phyloP scores from a whole-genome alignment of 225 moss, liverwort and hornwort species.

The Physcomitrellopsis africana region DNA sequence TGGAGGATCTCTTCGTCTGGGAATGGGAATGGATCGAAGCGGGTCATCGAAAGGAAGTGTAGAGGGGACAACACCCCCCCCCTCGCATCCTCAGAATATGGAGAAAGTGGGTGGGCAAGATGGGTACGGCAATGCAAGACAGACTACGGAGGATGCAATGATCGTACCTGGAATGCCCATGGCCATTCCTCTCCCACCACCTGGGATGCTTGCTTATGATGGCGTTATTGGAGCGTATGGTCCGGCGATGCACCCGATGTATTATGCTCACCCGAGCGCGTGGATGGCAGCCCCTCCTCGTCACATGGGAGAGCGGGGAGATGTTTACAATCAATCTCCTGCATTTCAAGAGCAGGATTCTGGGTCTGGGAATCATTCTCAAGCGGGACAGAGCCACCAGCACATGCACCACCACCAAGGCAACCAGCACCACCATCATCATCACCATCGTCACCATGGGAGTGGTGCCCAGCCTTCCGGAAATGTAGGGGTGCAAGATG shows the following conservation, averaged over 20 bases:
- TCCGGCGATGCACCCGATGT: constrained; percentile 71
- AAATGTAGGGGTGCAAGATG: constrained; percentile 55
- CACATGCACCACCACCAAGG: constrained; percentile 47
- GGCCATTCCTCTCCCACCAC: constrained; percentile 72
- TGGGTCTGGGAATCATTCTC: constrained; percentile 50
- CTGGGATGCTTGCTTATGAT: constrained; percentile 73
- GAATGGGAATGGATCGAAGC: constrained; percentile 54
- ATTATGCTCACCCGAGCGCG: constrained; percentile 68
- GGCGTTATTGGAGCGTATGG: constrained; percentile 63
- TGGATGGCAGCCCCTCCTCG: constrained; percentile 66
- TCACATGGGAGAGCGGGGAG: constrained; percentile 61
- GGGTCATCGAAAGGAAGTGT: constrained; percentile 75
- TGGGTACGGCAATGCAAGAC: constrained; percentile 44
- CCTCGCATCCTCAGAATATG: constrained; percentile 40
- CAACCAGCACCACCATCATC: constrained; percentile 47
- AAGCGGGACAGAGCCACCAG: constrained; percentile 53
- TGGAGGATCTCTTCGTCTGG: constrained; percentile 40
- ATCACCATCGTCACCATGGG: constrained; percentile 57
- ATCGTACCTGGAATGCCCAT: constrained; percentile 61
- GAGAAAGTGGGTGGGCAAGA: constrained; percentile 62
- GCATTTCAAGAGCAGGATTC: constrained; percentile 60
- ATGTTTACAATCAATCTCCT: constrained; percentile 61
- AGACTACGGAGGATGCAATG: constrained; percentile 64
- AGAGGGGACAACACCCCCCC: constrained; percentile 46
- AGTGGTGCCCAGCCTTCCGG: constrained; percentile 47